These are phyloP conservation scores for Vaccinium vitisidaea DNA, from an alignment of 148 eudicot genomes.

Conservation along the genomic window DNA sequence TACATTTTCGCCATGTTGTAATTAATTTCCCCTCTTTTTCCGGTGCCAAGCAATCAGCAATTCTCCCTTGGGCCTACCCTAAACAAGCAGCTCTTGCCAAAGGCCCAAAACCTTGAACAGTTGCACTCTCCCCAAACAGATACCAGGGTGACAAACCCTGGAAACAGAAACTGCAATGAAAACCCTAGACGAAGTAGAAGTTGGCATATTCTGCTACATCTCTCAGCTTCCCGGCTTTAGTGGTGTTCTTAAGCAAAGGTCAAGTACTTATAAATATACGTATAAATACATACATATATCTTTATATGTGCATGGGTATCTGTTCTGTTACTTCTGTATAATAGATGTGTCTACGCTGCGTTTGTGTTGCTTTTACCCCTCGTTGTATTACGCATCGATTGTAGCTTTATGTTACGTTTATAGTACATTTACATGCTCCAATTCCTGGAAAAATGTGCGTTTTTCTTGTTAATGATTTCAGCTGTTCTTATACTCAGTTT, in stretches of 20 bases:
- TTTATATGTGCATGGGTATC: neutral
- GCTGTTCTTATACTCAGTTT: neutral
- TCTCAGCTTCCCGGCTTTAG: conserved; percentile 87
- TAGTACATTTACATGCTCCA: neutral
- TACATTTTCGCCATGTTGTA: no score
- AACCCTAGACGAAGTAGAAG: conserved; percentile 64
- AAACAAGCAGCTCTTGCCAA: no score
- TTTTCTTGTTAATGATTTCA: neutral
- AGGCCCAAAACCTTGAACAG: no score
- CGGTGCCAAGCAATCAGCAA: no score
- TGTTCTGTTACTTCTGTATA: neutral
- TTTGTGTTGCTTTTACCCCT: neutral
- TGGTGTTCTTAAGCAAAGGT: conserved; percentile 91
- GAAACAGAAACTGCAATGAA: conserved; percentile 22
- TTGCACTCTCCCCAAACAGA: neutral
- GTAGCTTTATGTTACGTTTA: neutral
- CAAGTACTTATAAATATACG: neutral
- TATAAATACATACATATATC: neutral
- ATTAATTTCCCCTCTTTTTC: no score
- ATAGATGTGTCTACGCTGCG: neutral
- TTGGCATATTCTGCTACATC: conserved; percentile 79
- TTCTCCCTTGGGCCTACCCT: no score
- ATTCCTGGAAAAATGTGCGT: neutral
- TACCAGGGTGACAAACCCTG: neutral
- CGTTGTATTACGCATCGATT: neutral